Conservation (phyloP, 106 monocot species). For the Dendrobium nobile region DNA sequence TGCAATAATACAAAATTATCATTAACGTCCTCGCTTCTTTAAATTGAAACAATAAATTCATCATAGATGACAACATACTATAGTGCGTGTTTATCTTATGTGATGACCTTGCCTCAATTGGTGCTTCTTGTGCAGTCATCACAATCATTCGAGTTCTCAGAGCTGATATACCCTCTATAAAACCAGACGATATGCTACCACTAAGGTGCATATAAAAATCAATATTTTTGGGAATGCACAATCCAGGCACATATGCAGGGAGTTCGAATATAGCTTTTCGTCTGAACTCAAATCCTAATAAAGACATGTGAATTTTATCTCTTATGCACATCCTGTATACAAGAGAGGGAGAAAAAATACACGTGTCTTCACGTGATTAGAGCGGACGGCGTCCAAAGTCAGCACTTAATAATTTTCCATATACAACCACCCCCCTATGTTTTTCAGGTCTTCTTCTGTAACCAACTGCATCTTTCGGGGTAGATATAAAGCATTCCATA, state of each 20-base stretch:
- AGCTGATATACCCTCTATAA: conserved; percentile 50
- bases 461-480: conserved; percentile 25
- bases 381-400: no score
- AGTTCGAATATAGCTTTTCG: no score
- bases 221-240: conserved; percentile 49
- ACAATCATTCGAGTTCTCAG: conserved; percentile 50
- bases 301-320: no score
- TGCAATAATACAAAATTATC: conserved; percentile 21
- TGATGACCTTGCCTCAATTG: conserved; percentile 26
- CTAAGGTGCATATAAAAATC: conserved; percentile 35
- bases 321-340: no score
- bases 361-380: no score
- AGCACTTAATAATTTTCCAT: conserved; percentile 11
- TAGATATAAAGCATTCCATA: conserved; percentile 74
- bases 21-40: background rate
- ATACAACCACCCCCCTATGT: conserved; percentile 62
- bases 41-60: background rate
- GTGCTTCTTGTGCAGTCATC: conserved; percentile 64
- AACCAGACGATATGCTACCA: conserved; percentile 25
- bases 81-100: conserved; percentile 42
- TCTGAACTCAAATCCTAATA: no score
- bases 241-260: conserved; percentile 21
- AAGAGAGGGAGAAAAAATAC: no score
- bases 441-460: conserved; percentile 30
- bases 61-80: conserved; percentile 28